A percentile compares a stretch with the other conserved stretches of the same genome.
Evolutionary conservation across 169 alveolate genomes (phyloP).

Genomic region (Plasmodium inui): DNA sequence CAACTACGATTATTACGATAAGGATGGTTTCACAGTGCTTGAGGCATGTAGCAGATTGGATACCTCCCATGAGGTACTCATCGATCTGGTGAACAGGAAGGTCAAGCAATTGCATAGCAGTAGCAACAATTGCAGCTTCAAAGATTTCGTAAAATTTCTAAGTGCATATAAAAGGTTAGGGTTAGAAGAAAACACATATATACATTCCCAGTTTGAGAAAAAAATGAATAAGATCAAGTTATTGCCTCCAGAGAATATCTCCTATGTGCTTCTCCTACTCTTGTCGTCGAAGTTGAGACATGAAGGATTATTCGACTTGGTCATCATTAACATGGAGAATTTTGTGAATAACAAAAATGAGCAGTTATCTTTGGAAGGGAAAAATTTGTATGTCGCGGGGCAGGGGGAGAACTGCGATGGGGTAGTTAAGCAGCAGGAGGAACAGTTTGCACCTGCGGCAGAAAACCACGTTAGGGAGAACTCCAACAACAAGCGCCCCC

Average conservation of each 20-base stretch:
- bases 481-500: not conserved
- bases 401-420: not conserved
- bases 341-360: constrained; percentile 15
- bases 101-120: constrained; percentile 15
- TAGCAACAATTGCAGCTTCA: constrained; percentile 23
- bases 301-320: constrained; percentile 25
- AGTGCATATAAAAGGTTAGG: constrained; percentile 58
- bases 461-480: not conserved
- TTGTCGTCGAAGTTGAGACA: constrained; percentile 25
- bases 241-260: constrained; percentile 45
- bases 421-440: no score
- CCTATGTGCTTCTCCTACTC: constrained; percentile 26
- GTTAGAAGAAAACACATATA: constrained; percentile 23
- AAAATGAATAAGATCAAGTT: constrained; percentile 39
- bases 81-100: constrained; percentile 18
- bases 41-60: constrained; percentile 53
- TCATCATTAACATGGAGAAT: constrained; percentile 57
- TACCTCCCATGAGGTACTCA: not conserved
- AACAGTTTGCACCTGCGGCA: not conserved
- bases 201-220: constrained; percentile 60
- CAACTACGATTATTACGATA: constrained; percentile 53
- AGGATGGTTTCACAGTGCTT: constrained; percentile 31
- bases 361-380: not conserved
- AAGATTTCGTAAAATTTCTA: constrained; percentile 49
- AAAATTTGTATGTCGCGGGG: not conserved